Percentiles rank a stretch among this genome's conserved stretches.
Evolutionary conservation across 352 stramenopile genomes (phyloP).

Genomic region (Phytophthora hibernalis): DNA sequence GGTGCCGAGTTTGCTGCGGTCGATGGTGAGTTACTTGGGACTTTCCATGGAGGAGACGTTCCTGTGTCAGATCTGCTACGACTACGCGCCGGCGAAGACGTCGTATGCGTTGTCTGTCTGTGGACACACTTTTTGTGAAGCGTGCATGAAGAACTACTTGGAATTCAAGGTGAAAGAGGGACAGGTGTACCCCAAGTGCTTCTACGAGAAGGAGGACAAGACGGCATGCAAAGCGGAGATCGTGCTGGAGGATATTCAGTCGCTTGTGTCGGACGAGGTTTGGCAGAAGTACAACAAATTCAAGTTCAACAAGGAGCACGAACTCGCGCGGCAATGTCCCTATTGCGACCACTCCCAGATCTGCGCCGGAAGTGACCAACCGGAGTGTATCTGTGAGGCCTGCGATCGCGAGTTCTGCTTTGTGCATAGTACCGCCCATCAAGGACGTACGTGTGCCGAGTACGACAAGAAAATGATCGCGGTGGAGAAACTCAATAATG

Average conservation of each 20-base stretch:
- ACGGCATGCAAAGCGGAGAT: constrained; percentile 53
- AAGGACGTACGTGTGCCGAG: constrained; percentile 65
- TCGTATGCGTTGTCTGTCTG: constrained; percentile 54
- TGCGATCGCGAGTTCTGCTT: constrained; percentile 85
- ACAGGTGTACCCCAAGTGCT: constrained; percentile 80
- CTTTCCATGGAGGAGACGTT: constrained; percentile 77
- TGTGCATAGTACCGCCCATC: constrained; percentile 87
- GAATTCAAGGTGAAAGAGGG: constrained; percentile 77
- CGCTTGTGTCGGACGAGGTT: constrained; percentile 50
- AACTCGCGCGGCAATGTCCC: constrained; percentile 64
- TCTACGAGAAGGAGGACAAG: constrained; percentile 49
- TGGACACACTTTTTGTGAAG: constrained; percentile 63
- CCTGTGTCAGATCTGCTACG: constrained; percentile 82
- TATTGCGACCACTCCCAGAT: constrained; percentile 67
- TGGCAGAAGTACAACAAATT: constrained; percentile 87
- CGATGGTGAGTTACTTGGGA: constrained; percentile 58
- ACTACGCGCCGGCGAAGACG: constrained; percentile 51
- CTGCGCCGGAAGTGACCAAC: constrained; percentile 46
- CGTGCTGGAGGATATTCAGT: constrained; percentile 50
- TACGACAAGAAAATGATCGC: constrained; percentile 83
- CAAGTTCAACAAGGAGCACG: constrained; percentile 85
- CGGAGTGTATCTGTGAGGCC: constrained; percentile 50
- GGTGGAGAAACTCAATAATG: constrained; percentile 87
- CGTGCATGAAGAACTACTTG: constrained; percentile 71
- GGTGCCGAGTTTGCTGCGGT: constrained; percentile 60